phyloP scores from a whole-genome alignment of 2,329 filamentous ascomycete species.

The Botryotinia convoluta region DNA sequence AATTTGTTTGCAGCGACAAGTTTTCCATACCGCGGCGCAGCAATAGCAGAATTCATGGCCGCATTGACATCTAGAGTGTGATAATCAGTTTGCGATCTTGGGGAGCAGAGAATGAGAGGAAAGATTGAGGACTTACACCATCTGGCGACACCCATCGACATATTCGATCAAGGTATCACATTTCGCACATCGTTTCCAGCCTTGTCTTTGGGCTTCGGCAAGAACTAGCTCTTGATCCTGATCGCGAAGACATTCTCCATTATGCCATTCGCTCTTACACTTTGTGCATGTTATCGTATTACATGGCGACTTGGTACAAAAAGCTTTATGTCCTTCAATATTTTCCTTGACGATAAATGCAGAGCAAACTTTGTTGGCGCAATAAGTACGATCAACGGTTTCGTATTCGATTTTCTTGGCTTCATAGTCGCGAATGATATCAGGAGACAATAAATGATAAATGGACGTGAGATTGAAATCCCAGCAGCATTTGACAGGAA shows the following conservation, averaged over 20 bases:
- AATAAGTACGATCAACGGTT: background rate
- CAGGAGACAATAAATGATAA: background rate
- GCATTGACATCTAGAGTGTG: background rate
- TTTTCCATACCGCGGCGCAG: background rate
- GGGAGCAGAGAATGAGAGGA: background rate
- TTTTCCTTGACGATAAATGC: background rate
- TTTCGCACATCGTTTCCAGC: background rate
- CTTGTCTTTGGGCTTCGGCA: background rate
- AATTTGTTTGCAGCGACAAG: background rate
- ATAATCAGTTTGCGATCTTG: background rate
- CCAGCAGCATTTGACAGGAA: background rate
- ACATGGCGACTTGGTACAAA: background rate
- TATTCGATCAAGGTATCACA: background rate
- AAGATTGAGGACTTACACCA: background rate
- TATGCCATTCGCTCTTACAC: conserved; percentile 3
- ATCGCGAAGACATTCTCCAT: background rate
- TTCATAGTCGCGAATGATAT: background rate
- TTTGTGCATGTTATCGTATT: background rate
- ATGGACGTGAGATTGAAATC: rapidly evolving
- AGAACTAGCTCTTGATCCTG: background rate
- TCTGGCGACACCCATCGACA: background rate
- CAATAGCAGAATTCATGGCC: background rate
- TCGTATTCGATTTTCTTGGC: background rate
- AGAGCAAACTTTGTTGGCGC: background rate
- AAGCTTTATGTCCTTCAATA: background rate